Conservation (phyloP, 2,329 filamentous ascomycete genomes). For the Microsporum ferrugineum region DNA sequence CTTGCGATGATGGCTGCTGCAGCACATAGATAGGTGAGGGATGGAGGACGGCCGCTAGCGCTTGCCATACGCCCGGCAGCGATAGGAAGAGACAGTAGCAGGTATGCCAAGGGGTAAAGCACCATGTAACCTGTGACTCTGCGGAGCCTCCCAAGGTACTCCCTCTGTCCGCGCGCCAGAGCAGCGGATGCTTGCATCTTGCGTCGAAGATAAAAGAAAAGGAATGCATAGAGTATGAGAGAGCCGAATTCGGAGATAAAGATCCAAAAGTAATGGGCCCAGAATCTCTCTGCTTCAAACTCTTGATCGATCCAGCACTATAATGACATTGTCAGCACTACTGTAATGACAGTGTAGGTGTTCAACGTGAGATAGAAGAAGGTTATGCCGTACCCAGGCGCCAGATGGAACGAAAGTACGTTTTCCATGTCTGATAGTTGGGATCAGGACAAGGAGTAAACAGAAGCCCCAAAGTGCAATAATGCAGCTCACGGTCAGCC, state of each 20-base stretch:
- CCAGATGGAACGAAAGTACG: conserved; percentile 39
- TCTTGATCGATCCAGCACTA: conserved; percentile 42
- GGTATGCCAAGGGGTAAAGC: conserved; percentile 44
- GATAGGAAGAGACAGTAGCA: conserved; percentile 52
- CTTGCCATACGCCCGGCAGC: conserved; percentile 40
- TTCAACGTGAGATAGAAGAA: neutral
- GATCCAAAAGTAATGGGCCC: conserved; percentile 45
- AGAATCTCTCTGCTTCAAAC: conserved; percentile 37
- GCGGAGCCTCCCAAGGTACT: conserved; percentile 30
- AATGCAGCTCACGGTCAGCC: conserved; percentile 35
- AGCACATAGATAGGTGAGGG: conserved; percentile 38
- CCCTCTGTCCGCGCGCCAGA: conserved; percentile 26
- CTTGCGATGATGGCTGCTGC: conserved; percentile 47
- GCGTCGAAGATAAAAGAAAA: conserved; percentile 39
- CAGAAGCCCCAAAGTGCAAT: conserved; percentile 38
- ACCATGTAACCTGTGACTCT: conserved; percentile 38
- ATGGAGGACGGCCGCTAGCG: conserved; percentile 25
- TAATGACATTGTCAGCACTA: neutral
- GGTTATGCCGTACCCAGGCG: conserved; percentile 36
- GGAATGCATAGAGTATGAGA: conserved; percentile 37
- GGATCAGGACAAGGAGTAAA: conserved; percentile 37
- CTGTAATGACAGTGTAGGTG: neutral
- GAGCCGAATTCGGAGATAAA: conserved; percentile 44
- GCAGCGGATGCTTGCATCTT: conserved; percentile 32
- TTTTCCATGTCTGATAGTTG: conserved; percentile 32